These are phyloP conservation scores for Onygenales sp. DNA, from an alignment of 2,329 filamentous ascomycete species.

Conservation along the genomic window DNA sequence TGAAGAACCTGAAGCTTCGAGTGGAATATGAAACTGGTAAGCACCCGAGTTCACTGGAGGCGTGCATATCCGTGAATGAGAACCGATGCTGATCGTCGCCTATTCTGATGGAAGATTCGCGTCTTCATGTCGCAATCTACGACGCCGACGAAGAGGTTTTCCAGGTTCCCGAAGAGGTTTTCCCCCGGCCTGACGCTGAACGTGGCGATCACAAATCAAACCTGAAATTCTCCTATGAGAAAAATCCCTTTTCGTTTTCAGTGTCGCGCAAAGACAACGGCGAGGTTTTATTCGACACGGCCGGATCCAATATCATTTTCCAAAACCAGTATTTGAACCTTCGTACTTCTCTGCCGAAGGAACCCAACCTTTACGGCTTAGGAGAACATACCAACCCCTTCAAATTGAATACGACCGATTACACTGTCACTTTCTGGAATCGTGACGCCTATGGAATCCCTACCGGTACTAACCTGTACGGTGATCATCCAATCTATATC, in stretches of 20 bases:
- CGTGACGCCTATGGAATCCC: conserved; percentile 53
- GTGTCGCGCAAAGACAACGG: conserved; percentile 27
- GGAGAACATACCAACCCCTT: conserved; percentile 63
- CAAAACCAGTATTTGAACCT: conserved; percentile 65
- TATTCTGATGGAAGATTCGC: conserved; percentile 36
- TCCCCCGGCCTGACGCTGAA: conserved; percentile 45
- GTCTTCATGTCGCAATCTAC: conserved; percentile 59
- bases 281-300: conserved; percentile 51
- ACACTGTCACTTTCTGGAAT: conserved; percentile 55
- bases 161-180: conserved; percentile 56
- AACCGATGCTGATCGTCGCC: not conserved
- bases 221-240: conserved; percentile 43
- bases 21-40: conserved; percentile 50
- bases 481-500: conserved; percentile 59
- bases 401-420: conserved; percentile 53
- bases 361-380: conserved; percentile 62
- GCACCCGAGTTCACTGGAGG: conserved; percentile 5
- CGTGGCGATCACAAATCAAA: conserved; percentile 27
- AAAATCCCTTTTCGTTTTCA: conserved; percentile 54
- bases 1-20: conserved; percentile 41
- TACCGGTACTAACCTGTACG: conserved; percentile 53
- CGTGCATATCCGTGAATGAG: not conserved
- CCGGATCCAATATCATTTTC: conserved; percentile 54
- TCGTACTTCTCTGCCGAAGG: conserved; percentile 53
- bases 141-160: conserved; percentile 55